Evolutionary conservation across 225 moss, liverwort and hornwort genomes (phyloP).

Genomic region (Physcomitrium patens): DNA sequence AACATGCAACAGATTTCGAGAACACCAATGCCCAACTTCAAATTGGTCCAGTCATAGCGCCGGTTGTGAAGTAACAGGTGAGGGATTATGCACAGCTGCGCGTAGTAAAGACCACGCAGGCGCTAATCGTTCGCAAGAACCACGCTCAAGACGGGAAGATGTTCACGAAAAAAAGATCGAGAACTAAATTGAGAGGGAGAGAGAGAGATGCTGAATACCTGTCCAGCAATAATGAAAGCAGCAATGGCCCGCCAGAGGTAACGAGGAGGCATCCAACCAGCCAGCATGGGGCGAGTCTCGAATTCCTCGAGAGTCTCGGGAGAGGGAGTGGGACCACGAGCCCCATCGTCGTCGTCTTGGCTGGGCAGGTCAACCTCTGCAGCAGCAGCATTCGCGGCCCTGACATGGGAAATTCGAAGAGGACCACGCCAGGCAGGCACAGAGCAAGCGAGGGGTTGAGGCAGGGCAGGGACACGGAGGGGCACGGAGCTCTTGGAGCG

Average conservation of each 20-base stretch:
- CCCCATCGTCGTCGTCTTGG: constrained; percentile 32
- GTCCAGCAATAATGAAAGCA: constrained; percentile 86
- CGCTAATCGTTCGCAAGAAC: neutral
- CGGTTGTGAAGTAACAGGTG: neutral
- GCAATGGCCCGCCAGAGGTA: constrained; percentile 95
- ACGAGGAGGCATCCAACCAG: constrained; percentile 87
- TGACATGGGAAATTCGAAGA: neutral
- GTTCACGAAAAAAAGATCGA: neutral
- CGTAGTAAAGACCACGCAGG: neutral
- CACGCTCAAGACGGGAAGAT: neutral
- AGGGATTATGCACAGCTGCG: neutral
- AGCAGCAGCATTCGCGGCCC: constrained; percentile 27
- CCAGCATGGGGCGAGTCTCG: constrained; percentile 54
- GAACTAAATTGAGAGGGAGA: neutral
- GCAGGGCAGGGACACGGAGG: neutral
- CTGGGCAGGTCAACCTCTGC: constrained; percentile 39
- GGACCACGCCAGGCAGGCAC: neutral
- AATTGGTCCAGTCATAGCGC: neutral
- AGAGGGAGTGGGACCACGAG: constrained; percentile 33
- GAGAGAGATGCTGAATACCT: constrained; percentile 40
- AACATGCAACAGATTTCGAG: neutral
- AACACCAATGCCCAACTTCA: neutral
- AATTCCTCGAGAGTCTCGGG: constrained; percentile 42
- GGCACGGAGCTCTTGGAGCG: neutral
- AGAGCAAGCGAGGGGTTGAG: neutral